A percentile compares a stretch with the other conserved stretches of the same genome.
Conservation (phyloP, 78 protist genomes). For the Dictyostelium brefeldianum region DNA sequence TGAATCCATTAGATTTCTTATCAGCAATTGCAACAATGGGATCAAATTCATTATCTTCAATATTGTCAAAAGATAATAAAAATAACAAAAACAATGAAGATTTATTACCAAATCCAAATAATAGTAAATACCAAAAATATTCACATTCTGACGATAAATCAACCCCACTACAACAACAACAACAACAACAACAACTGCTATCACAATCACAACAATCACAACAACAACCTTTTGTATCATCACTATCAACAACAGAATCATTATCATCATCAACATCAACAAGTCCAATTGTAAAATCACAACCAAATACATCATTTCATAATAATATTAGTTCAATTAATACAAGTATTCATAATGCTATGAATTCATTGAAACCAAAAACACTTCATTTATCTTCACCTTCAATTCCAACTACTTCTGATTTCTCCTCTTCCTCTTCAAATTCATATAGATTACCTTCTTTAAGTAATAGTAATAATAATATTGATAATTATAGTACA, state of each 20-base stretch:
- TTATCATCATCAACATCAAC: not conserved
- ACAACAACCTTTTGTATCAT: not conserved
- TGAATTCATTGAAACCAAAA: not conserved
- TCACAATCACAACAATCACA: not conserved
- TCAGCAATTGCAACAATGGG: slow-evolving; percentile 16
- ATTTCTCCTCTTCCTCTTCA: not conserved
- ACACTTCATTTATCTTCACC: not conserved
- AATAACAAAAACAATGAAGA: slow-evolving; percentile 1
- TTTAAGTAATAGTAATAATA: not conserved
- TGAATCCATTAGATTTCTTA: slow-evolving; percentile 5
- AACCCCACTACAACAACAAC: not conserved
- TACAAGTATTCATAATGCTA: slow-evolving; percentile 19
- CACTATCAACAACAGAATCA: not conserved
- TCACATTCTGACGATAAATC: not conserved
- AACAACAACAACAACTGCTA: not conserved
- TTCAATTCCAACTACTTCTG: not conserved
- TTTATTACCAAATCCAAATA: not conserved
- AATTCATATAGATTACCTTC: not conserved
- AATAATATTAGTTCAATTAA: slow-evolving; percentile 29
- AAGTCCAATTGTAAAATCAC: not conserved
- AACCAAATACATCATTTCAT: not conserved
- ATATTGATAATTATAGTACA: not conserved
- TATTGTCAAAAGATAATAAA: not conserved
- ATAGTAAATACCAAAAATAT: not conserved
- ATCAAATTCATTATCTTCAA: not conserved